A percentile compares a stretch with the other conserved stretches of the same genome.
Conservation (phyloP, 495 filamentous ascomycete genomes). For the Trichocladium antarcticum region DNA sequence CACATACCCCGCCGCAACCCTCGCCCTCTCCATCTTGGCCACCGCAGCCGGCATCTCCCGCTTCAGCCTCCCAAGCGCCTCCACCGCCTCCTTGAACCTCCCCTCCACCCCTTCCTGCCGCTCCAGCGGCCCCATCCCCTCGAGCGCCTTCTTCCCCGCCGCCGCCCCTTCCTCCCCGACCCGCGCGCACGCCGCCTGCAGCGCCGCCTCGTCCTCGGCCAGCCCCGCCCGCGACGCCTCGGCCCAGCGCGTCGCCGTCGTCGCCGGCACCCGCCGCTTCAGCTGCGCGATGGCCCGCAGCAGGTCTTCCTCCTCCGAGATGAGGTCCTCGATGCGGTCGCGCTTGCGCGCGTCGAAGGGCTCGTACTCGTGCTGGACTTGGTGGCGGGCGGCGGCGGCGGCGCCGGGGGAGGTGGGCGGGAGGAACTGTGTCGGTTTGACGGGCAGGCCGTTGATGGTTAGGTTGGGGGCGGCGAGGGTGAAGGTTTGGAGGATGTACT, state of each 20-base stretch:
- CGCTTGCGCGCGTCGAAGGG: slow-evolving; percentile 63
- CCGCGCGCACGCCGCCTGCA: slow-evolving; percentile 21
- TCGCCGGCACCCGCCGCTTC: slow-evolving; percentile 54
- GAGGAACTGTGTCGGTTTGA: slow-evolving; percentile 29
- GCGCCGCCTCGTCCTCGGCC: slow-evolving; percentile 38
- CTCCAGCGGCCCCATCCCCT: slow-evolving; percentile 28
- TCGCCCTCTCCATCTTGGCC: slow-evolving; percentile 68
- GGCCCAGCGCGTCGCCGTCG: slow-evolving; percentile 46
- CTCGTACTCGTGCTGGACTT: slow-evolving; percentile 60
- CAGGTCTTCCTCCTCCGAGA: slow-evolving; percentile 60
- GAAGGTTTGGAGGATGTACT: slow-evolving; percentile 73
- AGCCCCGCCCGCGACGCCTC: slow-evolving; percentile 37
- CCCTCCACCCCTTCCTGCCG: slow-evolving; percentile 41
- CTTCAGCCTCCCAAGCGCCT: slow-evolving; percentile 44
- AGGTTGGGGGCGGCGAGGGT: slow-evolving; percentile 56
- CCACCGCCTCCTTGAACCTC: slow-evolving; percentile 41
- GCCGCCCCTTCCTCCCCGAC: slow-evolving; percentile 13
- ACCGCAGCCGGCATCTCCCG: slow-evolving; percentile 57
- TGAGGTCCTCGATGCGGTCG: slow-evolving; percentile 52
- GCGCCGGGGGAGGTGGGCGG: slow-evolving; percentile 24
- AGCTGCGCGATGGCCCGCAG: slow-evolving; percentile 61
- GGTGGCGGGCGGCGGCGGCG: slow-evolving; percentile 17
- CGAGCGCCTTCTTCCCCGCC: slow-evolving; percentile 14
- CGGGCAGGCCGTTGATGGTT: slow-evolving; percentile 65
- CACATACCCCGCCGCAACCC: slow-evolving; percentile 53